Base-by-base conservation (phyloP, 225 moss, liverwort and hornwort genomes). In the Bryoerythrophyllum caledonicum region DNA sequence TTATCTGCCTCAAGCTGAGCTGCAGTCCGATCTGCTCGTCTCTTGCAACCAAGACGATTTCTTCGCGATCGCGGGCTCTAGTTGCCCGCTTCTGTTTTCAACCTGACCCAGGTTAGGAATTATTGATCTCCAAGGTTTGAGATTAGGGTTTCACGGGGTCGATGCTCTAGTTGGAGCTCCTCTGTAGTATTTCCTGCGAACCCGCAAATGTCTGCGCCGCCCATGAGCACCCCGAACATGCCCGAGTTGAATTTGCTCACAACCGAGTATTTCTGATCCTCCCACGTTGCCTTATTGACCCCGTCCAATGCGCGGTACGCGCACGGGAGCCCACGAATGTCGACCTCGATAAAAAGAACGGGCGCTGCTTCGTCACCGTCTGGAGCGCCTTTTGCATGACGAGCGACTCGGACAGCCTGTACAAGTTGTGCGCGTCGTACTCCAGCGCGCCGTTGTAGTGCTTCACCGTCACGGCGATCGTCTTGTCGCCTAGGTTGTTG, bases 221-320 rank as follows among this genome's bases (percentile, higher is more conserved):
- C 90, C 95, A 95, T 95, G 0, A 93, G 93, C 4, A 95, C 82
- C 1, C 93, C 95, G 28, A 95, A 90, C 79, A 93, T 63, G 0
- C 93, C 90, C 0, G 90, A 81, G 65, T 93, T 95, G 6, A 95
- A 79, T 3, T 87, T 21, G 11, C 91, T 91, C 28, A 89, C 90
- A 0, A 95, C 75, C 0, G 93, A 95, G 86, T 95, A 90, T 5
- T 75, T 80, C 51, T 93, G 38, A 68, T 97, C 91, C 37, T 89
- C 74, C 88, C 87, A 97, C 0, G 90, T 87, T 1, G 97, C 94
- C 26, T 82, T 85, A 56, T 94, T 94, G 34, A 94, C 97, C 2
- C 97, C 0, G 94, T 93, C 94, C 91, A 94, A 65, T 97, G 97
- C 34, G 97, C 94, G 9, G 93, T 78, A 52, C 90, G 82, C 21